These are phyloP conservation scores for Babesia bovis DNA, from an alignment of 169 alveolate genomes.

Conservation along the genomic window DNA sequence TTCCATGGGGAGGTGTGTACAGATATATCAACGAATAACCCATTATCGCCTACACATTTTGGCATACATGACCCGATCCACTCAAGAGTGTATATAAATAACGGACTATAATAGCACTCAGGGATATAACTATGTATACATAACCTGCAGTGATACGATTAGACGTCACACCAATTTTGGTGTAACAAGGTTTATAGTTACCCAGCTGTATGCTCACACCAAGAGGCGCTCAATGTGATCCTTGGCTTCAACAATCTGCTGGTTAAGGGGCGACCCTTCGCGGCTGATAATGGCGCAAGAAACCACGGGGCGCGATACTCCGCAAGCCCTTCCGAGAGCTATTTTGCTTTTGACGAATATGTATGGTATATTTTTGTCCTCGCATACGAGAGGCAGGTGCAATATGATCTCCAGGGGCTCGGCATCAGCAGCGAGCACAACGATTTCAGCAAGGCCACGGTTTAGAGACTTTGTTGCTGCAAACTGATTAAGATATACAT, in stretches of 20 bases:
- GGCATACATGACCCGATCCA: too few species aligned
- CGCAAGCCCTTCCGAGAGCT: slow-evolving; percentile 98
- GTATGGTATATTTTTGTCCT: slow-evolving; percentile 98
- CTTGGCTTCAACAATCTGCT: slow-evolving; percentile 94
- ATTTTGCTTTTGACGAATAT: slow-evolving; percentile 95
- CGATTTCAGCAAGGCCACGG: slow-evolving; percentile 96
- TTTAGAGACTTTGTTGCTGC: slow-evolving; percentile 95
- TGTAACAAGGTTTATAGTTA: not conserved
- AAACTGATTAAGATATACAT: slow-evolving; percentile 44
- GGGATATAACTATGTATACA: too few species aligned
- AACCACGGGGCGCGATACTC: slow-evolving; percentile 96
- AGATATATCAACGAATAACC: not conserved
- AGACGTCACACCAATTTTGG: not conserved
- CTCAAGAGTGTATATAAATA: too few species aligned
- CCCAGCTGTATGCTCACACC: slow-evolving; percentile 68
- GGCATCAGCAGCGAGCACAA: slow-evolving; percentile 98
- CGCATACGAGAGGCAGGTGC: slow-evolving; percentile 97
- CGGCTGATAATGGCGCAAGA: slow-evolving; percentile 94
- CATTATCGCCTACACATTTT: slow-evolving; percentile 27
- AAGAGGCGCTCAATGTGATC: slow-evolving; percentile 95
- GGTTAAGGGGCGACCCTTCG: slow-evolving; percentile 93
- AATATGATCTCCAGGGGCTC: slow-evolving; percentile 99
- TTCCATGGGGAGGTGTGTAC: slow-evolving; percentile 20
- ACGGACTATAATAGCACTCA: too few species aligned
- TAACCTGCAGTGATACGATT: not conserved